Percentiles rank a stretch among this genome's conserved stretches.
These are phyloP conservation scores for Austropuccinia psidii DNA, from an alignment of 1,284 basidiomycete species.

Conservation along the genomic window DNA sequence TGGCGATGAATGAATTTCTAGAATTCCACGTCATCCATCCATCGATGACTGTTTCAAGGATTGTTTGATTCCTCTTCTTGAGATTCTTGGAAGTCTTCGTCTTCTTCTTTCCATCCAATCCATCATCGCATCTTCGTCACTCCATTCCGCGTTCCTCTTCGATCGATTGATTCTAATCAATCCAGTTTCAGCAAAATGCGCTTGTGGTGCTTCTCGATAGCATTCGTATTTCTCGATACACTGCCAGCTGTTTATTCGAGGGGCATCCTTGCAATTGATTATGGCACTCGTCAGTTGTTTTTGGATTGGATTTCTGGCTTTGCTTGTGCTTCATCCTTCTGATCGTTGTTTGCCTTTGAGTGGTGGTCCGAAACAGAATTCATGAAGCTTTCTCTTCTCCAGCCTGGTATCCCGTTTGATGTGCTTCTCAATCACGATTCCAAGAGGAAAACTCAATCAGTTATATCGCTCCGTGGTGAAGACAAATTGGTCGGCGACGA, in stretches of 20 bases:
- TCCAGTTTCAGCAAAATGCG: too few relatives aligned
- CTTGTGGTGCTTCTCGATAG: too few relatives aligned
- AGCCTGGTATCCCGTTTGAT: constrained; percentile 91
- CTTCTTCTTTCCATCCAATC: too few relatives aligned
- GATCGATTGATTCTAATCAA: too few relatives aligned
- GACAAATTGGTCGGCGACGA: constrained; percentile 39
- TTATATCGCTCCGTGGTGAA: constrained; percentile 73
- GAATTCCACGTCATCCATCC: too few relatives aligned
- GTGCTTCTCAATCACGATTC: constrained; percentile 93
- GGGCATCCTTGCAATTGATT: constrained; percentile 78
- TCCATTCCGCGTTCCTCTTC: too few relatives aligned
- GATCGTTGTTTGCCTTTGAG: neutral
- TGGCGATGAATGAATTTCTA: too few relatives aligned
- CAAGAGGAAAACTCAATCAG: constrained; percentile 86
- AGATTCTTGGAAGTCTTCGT: too few relatives aligned
- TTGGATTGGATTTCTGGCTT: neutral
- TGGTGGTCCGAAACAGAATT: constrained; percentile 54
- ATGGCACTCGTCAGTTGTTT: constrained; percentile 61
- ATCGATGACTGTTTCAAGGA: too few relatives aligned
- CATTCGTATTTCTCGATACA: neutral
- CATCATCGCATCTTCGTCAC: too few relatives aligned
- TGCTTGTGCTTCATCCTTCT: neutral
- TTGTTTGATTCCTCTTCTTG: too few relatives aligned
- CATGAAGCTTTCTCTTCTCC: constrained; percentile 93
- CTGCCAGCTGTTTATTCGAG: neutral